Percentiles rank a stretch among this genome's conserved stretches.
Evolutionary conservation across 1,139 yeast species (phyloP).

Genomic region (Kodamaea sp.): DNA sequence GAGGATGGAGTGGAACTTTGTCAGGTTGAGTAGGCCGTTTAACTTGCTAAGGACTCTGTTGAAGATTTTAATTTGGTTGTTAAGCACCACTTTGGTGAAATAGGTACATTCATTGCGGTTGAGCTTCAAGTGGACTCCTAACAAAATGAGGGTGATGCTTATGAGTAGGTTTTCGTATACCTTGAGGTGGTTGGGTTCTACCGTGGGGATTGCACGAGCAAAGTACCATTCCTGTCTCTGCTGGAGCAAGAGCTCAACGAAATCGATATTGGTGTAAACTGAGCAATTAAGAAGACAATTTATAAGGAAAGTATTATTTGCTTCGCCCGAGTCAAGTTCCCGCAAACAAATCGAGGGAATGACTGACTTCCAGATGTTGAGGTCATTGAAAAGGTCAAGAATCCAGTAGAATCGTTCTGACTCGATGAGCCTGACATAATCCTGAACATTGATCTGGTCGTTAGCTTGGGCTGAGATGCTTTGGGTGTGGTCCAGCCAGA

Average conservation of each 20-base stretch:
- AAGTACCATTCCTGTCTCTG: constrained; percentile 31
- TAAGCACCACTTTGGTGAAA: constrained; percentile 19
- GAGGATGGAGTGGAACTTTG: constrained; percentile 21
- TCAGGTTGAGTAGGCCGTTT: constrained; percentile 11
- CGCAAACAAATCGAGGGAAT: constrained; percentile 37
- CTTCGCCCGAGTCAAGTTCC: constrained; percentile 12
- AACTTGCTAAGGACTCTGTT: constrained; percentile 27
- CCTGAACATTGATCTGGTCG: constrained; percentile 15
- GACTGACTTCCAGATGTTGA: constrained; percentile 41
- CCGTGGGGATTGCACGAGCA: constrained; percentile 11
- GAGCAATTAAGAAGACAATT: constrained; percentile 37
- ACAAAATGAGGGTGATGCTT: constrained; percentile 31
- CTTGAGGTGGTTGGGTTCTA: constrained; percentile 3
- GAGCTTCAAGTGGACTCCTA: constrained; percentile 22
- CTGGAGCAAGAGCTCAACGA: constrained; percentile 19
- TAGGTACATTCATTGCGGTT: constrained; percentile 15
- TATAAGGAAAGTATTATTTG: constrained; percentile 25
- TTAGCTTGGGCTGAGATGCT: background rate
- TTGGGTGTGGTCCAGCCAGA: background rate
- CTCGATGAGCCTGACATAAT: constrained; percentile 29
- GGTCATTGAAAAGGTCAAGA: constrained; percentile 42
- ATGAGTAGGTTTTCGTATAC: constrained; percentile 26
- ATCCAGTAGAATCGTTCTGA: constrained; percentile 41
- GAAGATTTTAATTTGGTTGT: constrained; percentile 37
- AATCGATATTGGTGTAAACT: constrained; percentile 13